Conservation (phyloP, 148 eudicot species). For the Persicaria maculosa region DNA sequence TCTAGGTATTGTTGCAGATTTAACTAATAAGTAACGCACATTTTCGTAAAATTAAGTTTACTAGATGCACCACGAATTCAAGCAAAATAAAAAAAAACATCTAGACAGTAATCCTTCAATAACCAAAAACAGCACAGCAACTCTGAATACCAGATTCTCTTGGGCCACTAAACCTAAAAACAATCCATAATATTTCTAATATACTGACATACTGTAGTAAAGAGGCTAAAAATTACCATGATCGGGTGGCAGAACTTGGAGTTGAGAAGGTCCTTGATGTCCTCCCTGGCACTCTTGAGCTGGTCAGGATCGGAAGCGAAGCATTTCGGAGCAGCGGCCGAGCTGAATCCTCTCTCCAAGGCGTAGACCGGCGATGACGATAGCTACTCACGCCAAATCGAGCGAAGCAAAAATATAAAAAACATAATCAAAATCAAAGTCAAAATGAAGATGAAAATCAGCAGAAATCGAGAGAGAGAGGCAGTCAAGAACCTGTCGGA, state of each 20-base stretch:
- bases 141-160: not conserved
- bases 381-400: slow-evolving; percentile 16
- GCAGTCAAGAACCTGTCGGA: slow-evolving; percentile 16
- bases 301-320: slow-evolving; percentile 50
- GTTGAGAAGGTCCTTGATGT: slow-evolving; percentile 50
- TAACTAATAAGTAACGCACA: too few species aligned
- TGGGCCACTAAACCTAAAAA: not conserved
- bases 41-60: too few species aligned
- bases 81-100: too few species aligned
- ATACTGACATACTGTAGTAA: not conserved
- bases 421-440: not conserved
- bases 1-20: too few species aligned
- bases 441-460: not conserved
- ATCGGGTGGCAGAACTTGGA: slow-evolving; percentile 67
- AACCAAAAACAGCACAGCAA: not conserved
- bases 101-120: not conserved
- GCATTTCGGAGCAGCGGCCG: slow-evolving; percentile 36
- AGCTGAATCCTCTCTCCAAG: slow-evolving; percentile 26
- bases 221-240: slow-evolving; percentile 27
- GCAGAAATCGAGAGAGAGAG: not conserved
- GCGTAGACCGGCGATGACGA: slow-evolving; percentile 4
- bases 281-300: slow-evolving; percentile 56
- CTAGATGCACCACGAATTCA: too few species aligned
- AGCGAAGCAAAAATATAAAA: not conserved
- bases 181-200: not conserved